Percentiles rank a stretch among this genome's conserved stretches.
These are phyloP conservation scores for Aristolochia contorta DNA, from an alignment of 164 flowering plant species.

Conservation along the genomic window DNA sequence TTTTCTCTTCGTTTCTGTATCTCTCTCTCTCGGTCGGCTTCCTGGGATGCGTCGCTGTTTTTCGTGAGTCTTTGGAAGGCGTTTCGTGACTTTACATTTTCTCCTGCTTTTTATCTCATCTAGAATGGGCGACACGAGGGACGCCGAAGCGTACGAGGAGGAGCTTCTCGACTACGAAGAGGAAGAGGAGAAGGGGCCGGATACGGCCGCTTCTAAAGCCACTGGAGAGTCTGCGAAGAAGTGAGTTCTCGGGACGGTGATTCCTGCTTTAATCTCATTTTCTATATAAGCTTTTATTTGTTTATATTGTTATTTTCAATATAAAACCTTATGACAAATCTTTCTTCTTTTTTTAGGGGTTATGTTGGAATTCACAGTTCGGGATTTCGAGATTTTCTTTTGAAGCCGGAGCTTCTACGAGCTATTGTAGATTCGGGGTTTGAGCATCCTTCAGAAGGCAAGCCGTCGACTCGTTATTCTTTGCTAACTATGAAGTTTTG, in stretches of 20 bases:
- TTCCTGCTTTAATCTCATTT: too few species aligned
- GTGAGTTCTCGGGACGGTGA: conserved; percentile 23
- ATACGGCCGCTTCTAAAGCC: conserved; percentile 46
- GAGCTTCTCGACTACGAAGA: conserved; percentile 98
- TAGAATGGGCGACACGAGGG: conserved; percentile 64
- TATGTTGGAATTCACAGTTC: conserved; percentile 97
- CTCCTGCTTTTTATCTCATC: background rate
- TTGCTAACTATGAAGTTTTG: too few species aligned
- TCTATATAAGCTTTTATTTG: background rate
- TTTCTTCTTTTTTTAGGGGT: conserved; percentile 39
- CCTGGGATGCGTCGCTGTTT: too few species aligned
- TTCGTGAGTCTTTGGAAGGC: too few species aligned
- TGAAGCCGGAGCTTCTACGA: conserved; percentile 93
- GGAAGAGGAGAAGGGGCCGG: conserved; percentile 80
- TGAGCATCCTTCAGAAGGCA: conserved; percentile 99
- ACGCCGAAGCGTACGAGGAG: conserved; percentile 82
- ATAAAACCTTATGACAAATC: background rate
- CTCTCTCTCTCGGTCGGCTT: too few species aligned
- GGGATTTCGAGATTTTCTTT: conserved; percentile 92
- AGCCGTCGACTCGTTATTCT: too few species aligned
- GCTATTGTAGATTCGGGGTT: conserved; percentile 96
- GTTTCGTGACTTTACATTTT: too few species aligned
- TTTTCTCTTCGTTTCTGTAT: too few species aligned
- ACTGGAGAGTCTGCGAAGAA: conserved; percentile 74
- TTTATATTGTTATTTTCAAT: background rate